These are phyloP conservation scores for Zygoascus meyerae DNA, from an alignment of 1,139 yeast species.

Conservation along the genomic window DNA sequence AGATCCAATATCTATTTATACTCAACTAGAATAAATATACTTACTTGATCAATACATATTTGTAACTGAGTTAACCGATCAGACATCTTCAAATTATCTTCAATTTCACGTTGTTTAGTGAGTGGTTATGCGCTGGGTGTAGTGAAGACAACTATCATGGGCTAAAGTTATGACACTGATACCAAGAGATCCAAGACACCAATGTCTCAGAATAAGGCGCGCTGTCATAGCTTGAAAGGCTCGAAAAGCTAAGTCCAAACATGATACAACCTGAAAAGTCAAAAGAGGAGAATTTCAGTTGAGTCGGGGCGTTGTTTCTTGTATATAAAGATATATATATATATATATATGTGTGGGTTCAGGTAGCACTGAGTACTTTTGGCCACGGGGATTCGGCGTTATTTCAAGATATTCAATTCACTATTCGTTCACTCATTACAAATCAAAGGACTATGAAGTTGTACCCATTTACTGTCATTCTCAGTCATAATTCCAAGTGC, in stretches of 20 bases:
- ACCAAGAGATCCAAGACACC: neutral
- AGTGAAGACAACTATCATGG: neutral
- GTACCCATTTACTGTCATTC: too few species aligned
- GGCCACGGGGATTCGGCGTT: too few species aligned
- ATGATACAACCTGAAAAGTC: neutral
- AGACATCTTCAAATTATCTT: constrained; percentile 30
- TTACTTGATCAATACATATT: constrained; percentile 73
- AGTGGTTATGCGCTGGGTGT: neutral
- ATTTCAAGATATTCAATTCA: too few species aligned
- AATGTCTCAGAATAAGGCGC: neutral
- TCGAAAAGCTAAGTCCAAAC: neutral
- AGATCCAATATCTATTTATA: neutral
- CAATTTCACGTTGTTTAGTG: neutral
- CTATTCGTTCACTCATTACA: too few species aligned
- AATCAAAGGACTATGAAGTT: too few species aligned
- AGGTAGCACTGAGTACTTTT: too few species aligned
- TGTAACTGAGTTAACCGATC: constrained; percentile 92
- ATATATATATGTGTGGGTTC: too few species aligned
- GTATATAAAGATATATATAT: too few species aligned
- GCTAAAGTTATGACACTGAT: too few species aligned
- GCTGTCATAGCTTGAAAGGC: neutral
- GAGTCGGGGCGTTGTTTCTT: too few species aligned
- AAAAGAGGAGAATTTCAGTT: too few species aligned
- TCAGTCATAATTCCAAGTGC: constrained; percentile 3
- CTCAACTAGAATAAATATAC: constrained; percentile 13